phyloP scores from a whole-genome alignment of 2,329 filamentous ascomycete species.

The Penicillium janthinellum region DNA sequence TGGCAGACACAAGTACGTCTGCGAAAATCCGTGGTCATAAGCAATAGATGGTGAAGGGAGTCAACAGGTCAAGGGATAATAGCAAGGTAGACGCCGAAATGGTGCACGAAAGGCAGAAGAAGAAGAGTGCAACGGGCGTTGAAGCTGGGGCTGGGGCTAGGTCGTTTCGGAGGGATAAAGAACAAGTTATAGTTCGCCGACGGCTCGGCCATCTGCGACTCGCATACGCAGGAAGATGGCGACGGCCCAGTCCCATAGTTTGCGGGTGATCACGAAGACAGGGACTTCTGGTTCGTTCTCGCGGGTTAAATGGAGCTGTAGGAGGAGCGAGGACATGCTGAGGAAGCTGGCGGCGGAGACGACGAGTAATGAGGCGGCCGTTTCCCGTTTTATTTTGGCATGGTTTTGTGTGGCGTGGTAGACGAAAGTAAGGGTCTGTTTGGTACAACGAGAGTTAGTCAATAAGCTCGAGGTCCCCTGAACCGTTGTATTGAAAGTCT shows the following conservation, averaged over 20 bases:
- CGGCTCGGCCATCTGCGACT: slow-evolving; percentile 31
- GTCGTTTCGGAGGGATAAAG: background rate
- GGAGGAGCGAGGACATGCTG: slow-evolving; percentile 69
- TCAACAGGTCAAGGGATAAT: background rate
- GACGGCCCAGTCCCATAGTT: slow-evolving; percentile 42
- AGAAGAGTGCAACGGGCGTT: background rate
- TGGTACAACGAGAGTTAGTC: slow-evolving; percentile 10
- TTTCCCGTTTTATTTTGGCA: slow-evolving; percentile 78
- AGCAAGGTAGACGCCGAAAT: background rate
- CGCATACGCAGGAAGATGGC: slow-evolving; percentile 39
- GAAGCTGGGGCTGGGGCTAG: background rate
- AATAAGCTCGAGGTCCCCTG: background rate
- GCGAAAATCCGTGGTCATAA: background rate
- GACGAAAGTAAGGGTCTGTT: slow-evolving; percentile 68
- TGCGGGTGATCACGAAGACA: slow-evolving; percentile 53
- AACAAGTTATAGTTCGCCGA: slow-evolving; percentile 27
- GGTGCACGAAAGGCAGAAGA: background rate
- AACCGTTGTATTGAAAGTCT: background rate
- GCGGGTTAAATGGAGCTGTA: slow-evolving; percentile 66
- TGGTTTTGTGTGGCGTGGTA: slow-evolving; percentile 78
- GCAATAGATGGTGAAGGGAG: background rate
- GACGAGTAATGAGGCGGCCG: slow-evolving; percentile 73
- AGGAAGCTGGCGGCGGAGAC: slow-evolving; percentile 76
- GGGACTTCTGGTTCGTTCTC: slow-evolving; percentile 64
- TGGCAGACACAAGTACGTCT: background rate